Conservation (phyloP, 208 protist genomes). For the Leishmania tropica region DNA sequence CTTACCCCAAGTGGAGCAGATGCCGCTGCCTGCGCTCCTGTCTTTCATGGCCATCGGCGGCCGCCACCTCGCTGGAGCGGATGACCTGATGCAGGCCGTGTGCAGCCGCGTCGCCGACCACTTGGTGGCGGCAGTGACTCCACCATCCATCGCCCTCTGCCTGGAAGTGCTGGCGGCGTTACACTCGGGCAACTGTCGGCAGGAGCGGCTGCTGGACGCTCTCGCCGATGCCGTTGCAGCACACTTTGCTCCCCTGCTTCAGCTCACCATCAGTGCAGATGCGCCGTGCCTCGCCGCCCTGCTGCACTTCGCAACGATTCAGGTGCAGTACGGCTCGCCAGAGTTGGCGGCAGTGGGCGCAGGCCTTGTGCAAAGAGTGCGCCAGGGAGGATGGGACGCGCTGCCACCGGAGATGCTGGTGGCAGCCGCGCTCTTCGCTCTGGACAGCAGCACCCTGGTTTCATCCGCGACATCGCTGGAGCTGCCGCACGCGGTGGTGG, state of each 20-base stretch:
- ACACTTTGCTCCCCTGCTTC: constrained; percentile 4
- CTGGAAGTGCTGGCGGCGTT: constrained; percentile 32
- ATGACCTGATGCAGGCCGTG: constrained; percentile 4
- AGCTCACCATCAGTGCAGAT: neutral
- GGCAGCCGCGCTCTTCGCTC: constrained; percentile 16
- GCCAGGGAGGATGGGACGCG: constrained; percentile 3
- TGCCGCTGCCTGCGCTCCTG: constrained; percentile 25
- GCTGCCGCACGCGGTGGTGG: constrained; percentile 26
- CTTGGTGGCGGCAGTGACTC: neutral
- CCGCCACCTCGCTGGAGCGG: neutral
- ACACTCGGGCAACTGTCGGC: constrained; percentile 18
- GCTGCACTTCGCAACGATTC: constrained; percentile 32
- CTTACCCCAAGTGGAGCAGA: constrained; percentile 12
- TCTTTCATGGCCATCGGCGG: constrained; percentile 14
- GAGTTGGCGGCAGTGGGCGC: constrained; percentile 39
- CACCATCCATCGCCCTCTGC: constrained; percentile 1
- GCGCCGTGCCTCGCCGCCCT: neutral
- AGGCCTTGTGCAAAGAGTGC: constrained; percentile 32
- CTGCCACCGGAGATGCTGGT: constrained; percentile 15
- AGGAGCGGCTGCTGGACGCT: constrained; percentile 53
- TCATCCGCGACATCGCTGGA: neutral
- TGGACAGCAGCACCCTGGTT: constrained; percentile 6
- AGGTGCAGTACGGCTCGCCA: constrained; percentile 44
- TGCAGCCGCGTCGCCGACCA: constrained; percentile 10
- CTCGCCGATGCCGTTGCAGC: constrained; percentile 30